phyloP scores from a whole-genome alignment of 2,329 filamentous ascomycete species.

The Cadophora sp. region DNA sequence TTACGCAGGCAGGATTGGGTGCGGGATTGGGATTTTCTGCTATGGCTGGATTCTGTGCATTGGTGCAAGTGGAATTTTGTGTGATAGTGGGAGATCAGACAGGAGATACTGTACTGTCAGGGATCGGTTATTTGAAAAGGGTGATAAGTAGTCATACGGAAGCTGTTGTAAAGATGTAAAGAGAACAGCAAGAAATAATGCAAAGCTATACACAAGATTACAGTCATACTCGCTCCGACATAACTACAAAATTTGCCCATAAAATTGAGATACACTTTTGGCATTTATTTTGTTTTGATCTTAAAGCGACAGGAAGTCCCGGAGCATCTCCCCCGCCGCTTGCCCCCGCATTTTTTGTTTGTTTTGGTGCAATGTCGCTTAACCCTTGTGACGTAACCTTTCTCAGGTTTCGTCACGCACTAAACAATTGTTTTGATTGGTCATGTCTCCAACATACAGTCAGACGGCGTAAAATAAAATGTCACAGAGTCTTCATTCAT shows the following conservation, averaged over 20 bases:
- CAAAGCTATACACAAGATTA: too few relatives aligned
- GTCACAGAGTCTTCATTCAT: too few relatives aligned
- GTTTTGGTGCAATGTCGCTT: conserved; percentile 4
- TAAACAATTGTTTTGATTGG: conserved; percentile 1
- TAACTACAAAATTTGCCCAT: too few relatives aligned
- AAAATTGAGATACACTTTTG: too few relatives aligned
- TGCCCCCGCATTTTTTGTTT: background rate
- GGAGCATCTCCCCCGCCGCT: background rate
- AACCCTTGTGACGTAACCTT: background rate
- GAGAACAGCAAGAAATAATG: too few relatives aligned
- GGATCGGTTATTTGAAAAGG: too few relatives aligned
- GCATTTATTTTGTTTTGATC: too few relatives aligned
- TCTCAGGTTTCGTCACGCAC: background rate
- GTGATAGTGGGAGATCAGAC: background rate
- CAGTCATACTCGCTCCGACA: too few relatives aligned
- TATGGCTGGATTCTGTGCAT: background rate
- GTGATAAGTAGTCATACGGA: too few relatives aligned
- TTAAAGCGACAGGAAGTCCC: background rate
- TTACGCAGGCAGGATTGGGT: background rate
- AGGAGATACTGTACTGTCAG: background rate
- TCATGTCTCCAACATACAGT: background rate
- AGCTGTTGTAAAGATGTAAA: too few relatives aligned
- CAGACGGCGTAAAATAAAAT: background rate
- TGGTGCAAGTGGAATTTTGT: background rate
- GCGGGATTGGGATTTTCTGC: background rate